A percentile compares a stretch with the other conserved stretches of the same genome.
These are phyloP conservation scores for Fusarium nodosum DNA, from an alignment of 2,329 filamentous ascomycete species.

Conservation along the genomic window DNA sequence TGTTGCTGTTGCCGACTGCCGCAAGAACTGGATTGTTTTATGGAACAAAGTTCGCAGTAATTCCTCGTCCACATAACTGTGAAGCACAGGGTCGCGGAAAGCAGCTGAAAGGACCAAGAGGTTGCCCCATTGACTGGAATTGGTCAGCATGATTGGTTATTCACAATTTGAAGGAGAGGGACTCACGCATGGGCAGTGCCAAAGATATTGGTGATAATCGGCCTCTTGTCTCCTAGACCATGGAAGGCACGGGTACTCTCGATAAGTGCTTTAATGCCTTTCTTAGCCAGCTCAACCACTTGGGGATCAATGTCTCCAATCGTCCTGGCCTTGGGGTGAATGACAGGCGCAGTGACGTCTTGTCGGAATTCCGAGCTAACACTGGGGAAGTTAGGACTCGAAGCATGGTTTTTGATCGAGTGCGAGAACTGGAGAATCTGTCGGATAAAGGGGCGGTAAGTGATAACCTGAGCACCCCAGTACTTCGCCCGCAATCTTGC, in stretches of 20 bases:
- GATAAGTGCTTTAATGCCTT: slow-evolving; percentile 80
- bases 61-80: slow-evolving; percentile 67
- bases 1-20: slow-evolving; percentile 76
- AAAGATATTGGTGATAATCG: slow-evolving; percentile 95
- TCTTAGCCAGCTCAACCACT: slow-evolving; percentile 67
- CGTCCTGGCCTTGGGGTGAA: slow-evolving; percentile 56
- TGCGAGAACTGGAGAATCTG: slow-evolving; percentile 67
- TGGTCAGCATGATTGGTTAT: slow-evolving; percentile 26
- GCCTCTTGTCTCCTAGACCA: slow-evolving; percentile 71
- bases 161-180: not conserved
- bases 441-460: slow-evolving; percentile 81
- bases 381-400: slow-evolving; percentile 52
- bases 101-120: slow-evolving; percentile 89
- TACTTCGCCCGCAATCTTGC: slow-evolving; percentile 93
- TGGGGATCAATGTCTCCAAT: slow-evolving; percentile 59
- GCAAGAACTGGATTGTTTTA: slow-evolving; percentile 83
- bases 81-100: slow-evolving; percentile 75
- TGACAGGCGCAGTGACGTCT: slow-evolving; percentile 55
- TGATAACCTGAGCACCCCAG: slow-evolving; percentile 92
- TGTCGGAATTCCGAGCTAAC: slow-evolving; percentile 54
- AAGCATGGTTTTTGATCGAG: slow-evolving; percentile 54
- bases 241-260: slow-evolving; percentile 88
- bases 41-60: slow-evolving; percentile 72
- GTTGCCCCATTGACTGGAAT: slow-evolving; percentile 91
- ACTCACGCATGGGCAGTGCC: slow-evolving; percentile 96